phyloP scores from a whole-genome alignment of 2,329 filamentous ascomycete species.

The Nemania diffusa region DNA sequence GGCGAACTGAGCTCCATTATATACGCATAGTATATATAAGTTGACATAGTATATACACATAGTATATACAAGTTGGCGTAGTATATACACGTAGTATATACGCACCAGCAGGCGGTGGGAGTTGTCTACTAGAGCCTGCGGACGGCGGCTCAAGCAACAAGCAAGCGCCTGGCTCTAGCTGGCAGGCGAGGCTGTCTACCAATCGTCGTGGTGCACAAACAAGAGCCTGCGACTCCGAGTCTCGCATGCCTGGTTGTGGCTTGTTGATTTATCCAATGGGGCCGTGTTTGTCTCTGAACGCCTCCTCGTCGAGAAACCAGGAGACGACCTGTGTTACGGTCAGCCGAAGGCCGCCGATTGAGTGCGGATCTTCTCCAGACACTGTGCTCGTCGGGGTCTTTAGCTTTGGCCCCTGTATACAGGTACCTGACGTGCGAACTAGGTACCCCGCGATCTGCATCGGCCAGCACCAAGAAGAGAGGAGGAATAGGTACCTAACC shows the following conservation, averaged over 20 bases:
- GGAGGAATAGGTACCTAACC: too few relatives aligned
- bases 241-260: not conserved
- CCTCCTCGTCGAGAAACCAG: not conserved
- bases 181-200: not conserved
- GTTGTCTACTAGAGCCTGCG: not conserved
- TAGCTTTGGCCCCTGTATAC: not conserved
- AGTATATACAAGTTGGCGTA: too few relatives aligned
- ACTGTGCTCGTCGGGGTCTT: not conserved
- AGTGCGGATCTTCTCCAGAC: not conserved
- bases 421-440: not conserved
- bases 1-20: not conserved
- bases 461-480: not conserved
- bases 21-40: too few relatives aligned
- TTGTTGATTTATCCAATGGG: not conserved
- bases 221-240: not conserved
- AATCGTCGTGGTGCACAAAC: not conserved
- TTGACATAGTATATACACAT: too few relatives aligned
- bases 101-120: not conserved
- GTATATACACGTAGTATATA: not conserved
- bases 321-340: not conserved
- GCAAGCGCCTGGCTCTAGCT: not conserved
- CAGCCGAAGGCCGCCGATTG: not conserved
- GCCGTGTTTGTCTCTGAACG: not conserved
- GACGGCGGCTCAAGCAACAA: not conserved
- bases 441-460: not conserved